Conservation (phyloP, 768 basidiomycete genomes). For the Mycena pura region DNA sequence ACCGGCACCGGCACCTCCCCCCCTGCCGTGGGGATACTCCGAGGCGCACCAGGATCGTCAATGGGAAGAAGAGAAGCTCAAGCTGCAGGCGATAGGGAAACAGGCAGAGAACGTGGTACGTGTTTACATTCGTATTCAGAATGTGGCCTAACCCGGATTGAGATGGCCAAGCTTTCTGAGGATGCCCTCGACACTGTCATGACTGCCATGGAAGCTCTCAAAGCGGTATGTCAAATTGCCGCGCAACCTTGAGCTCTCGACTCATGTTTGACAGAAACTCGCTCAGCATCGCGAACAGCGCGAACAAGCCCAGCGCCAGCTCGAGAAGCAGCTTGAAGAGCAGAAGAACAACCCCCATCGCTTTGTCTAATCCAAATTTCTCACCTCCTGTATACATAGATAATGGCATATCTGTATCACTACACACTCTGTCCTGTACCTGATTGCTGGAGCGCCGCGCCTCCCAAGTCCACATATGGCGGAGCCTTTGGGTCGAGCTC, state of each 20-base stretch:
- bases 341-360: conserved; percentile 37
- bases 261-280: conserved; percentile 49
- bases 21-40: conserved; percentile 26
- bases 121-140: neutral
- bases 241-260: conserved; percentile 30
- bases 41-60: conserved; percentile 34
- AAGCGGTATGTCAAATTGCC: conserved; percentile 51
- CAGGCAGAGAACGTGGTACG: conserved; percentile 59
- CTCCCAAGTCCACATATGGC: conserved; percentile 53
- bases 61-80: conserved; percentile 57
- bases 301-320: conserved; percentile 37
- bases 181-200: conserved; percentile 69
- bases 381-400: conserved; percentile 25
- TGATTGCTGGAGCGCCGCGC: conserved; percentile 24
- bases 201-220: conserved; percentile 61
- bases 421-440: conserved; percentile 21
- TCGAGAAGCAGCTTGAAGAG: conserved; percentile 42
- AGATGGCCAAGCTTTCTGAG: conserved; percentile 74
- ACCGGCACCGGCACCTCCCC: too few relatives aligned
- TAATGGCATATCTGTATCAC: conserved; percentile 26
- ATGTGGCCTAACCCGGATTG: conserved; percentile 1
- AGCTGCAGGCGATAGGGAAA: conserved; percentile 49
- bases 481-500: conserved; percentile 64
- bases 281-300: conserved; percentile 60
- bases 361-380: conserved; percentile 36